Evolutionary conservation across 169 alveolate genomes (phyloP).

Genomic region (Cryptosporidium canis): DNA sequence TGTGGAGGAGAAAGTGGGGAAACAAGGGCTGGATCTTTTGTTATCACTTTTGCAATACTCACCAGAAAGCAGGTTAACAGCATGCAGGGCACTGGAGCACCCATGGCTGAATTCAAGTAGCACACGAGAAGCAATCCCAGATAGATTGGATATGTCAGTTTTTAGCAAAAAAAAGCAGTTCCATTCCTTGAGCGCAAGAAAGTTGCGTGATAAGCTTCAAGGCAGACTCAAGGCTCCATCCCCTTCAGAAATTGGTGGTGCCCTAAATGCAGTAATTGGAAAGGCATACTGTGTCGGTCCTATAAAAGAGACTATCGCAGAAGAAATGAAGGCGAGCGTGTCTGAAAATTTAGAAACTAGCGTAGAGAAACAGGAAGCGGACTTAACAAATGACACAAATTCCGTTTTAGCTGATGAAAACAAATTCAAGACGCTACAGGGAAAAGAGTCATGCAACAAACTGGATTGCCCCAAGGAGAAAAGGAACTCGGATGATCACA

Average conservation of each 20-base stretch:
- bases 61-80: slow-evolving; percentile 79
- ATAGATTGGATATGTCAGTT: slow-evolving; percentile 48
- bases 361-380: neutral
- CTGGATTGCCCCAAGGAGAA: neutral
- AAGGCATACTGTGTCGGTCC: slow-evolving; percentile 32
- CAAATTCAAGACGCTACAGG: slow-evolving; percentile 7
- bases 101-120: slow-evolving; percentile 76
- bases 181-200: slow-evolving; percentile 63
- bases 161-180: slow-evolving; percentile 42
- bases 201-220: slow-evolving; percentile 60
- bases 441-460: neutral
- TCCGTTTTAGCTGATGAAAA: neutral
- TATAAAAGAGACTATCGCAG: neutral
- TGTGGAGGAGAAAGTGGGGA: slow-evolving; percentile 70
- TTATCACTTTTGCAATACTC: slow-evolving; percentile 78
- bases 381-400: neutral
- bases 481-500: slow-evolving; percentile 18
- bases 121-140: slow-evolving; percentile 22
- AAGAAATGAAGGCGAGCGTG: neutral
- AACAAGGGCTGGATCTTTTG: slow-evolving; percentile 79
- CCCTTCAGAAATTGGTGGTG: slow-evolving; percentile 49
- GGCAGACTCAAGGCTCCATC: slow-evolving; percentile 59
- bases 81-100: slow-evolving; percentile 80
- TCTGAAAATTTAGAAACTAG: neutral
- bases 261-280: slow-evolving; percentile 55